These are phyloP conservation scores for Iris pallida DNA, from an alignment of 116 monocot genomes.

Conservation along the genomic window DNA sequence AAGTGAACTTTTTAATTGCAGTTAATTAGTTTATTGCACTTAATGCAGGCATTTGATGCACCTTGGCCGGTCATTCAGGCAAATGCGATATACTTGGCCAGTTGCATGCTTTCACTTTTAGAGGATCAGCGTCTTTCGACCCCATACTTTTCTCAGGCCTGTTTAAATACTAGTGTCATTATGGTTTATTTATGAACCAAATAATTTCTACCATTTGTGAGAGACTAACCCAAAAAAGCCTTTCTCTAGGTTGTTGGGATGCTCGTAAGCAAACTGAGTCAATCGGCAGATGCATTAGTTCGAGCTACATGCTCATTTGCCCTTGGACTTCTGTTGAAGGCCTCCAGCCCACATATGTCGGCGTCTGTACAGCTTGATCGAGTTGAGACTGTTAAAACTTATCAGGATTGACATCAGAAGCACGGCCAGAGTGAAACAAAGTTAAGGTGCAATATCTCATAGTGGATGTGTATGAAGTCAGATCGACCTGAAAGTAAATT, in stretches of 20 bases:
- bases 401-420: constrained; percentile 24
- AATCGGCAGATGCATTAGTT: constrained; percentile 68
- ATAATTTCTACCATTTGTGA: background rate
- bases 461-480: no score
- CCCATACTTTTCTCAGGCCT: constrained; percentile 81
- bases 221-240: background rate
- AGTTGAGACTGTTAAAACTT: constrained; percentile 37
- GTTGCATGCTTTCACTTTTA: constrained; percentile 63
- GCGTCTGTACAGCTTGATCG: constrained; percentile 26
- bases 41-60: constrained; percentile 83
- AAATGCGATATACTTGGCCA: constrained; percentile 90
- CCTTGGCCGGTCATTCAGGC: constrained; percentile 95
- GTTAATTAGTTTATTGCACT: background rate
- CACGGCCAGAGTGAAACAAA: background rate
- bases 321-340: constrained; percentile 61
- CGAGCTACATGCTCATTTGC: constrained; percentile 73
- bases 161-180: background rate
- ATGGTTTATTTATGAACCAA: background rate
- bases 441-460: no score
- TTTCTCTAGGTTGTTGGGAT: constrained; percentile 62
- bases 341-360: constrained; percentile 42
- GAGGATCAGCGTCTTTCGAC: constrained; percentile 66
- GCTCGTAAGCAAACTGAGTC: constrained; percentile 55
- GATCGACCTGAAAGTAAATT: no score
- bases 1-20: background rate